Evolutionary conservation across 1,284 basidiomycete genomes (phyloP), one percentile per base, ranked within the genome.

Genomic region (Phenoliferia sp.): DNA sequence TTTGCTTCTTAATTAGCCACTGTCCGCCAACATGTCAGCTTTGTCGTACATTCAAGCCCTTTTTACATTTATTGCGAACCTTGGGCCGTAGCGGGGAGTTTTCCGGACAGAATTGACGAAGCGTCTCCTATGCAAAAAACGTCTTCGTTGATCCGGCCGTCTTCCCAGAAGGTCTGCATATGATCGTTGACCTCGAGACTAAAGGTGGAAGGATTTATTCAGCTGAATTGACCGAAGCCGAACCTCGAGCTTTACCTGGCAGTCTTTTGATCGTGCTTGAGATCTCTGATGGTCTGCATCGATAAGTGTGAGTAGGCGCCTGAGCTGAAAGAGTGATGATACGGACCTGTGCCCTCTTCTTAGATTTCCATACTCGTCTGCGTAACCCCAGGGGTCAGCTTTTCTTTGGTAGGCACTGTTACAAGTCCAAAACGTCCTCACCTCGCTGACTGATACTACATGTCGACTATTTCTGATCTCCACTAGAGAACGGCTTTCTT

Each of bases 101-200:
- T 60, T 0, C 62, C 61, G 28, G 62, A 82, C 29, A 83, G 81
- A 44, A 88, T 84, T 34, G 82, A 84, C 2, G 86, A 85, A 61
- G 88, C 87, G 77, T 94, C 92, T 5, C 92, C 92, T 64, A 94
- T 71, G 10, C 76, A 77, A 33, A 63, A 79, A 12, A 80, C 74
- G 59, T 76, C 69, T 17, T 59, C 35, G 31, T 61, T 33, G 4
- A 59, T 29, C 28, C 55, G 33, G 1, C 71, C 72, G 50, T 78
- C 76, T 0, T 22, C 31, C 31, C 19, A 31, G 78, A 76, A 77
- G 79, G 82, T 58, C 64, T 87, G 85, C 36, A 90, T 81, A 65
- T 85, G 81, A 10, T 85, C 81, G 76, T 89, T 82, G 28, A 88
- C 89, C 48, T 85, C 76, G 6, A 92, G 77, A 56, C 84, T 85